Conservation (phyloP, 345 rosid species). For the Pistacia integerrima region DNA sequence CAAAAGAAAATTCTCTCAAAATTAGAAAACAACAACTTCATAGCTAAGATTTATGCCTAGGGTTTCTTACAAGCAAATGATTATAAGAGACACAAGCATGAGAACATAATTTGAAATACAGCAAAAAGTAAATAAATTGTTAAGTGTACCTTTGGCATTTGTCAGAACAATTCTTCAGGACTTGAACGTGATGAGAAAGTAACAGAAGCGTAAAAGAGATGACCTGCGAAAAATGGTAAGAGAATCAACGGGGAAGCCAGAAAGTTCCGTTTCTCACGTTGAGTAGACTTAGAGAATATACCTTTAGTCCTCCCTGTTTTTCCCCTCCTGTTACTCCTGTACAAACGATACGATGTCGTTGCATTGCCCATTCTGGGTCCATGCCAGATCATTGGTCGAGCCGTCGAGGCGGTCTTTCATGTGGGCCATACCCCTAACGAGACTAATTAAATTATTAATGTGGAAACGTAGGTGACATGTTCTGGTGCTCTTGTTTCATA, state of each 20-base stretch:
- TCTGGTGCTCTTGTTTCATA: not conserved
- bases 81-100: not conserved
- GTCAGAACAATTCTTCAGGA: not conserved
- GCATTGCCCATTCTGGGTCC: not conserved
- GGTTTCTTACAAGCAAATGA: constrained; percentile 1
- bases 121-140: not conserved
- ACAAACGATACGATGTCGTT: not conserved
- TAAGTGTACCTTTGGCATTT: not conserved
- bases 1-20: not conserved
- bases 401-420: not conserved
- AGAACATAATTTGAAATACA: not conserved
- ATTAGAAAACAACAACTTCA: too few species aligned
- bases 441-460: too few species aligned
- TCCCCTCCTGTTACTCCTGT: too few species aligned
- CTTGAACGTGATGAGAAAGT: not conserved
- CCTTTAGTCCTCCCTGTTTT: not conserved
- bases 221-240: not conserved
- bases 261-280: not conserved
- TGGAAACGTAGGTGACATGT: not conserved
- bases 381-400: not conserved
- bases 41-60: not conserved
- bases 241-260: not conserved
- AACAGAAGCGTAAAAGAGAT: not conserved
- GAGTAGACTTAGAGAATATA: not conserved
- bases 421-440: not conserved